Base-by-base conservation (phyloP, 2,329 filamentous ascomycete species). In the Alternaria hordeiaustralica region DNA sequence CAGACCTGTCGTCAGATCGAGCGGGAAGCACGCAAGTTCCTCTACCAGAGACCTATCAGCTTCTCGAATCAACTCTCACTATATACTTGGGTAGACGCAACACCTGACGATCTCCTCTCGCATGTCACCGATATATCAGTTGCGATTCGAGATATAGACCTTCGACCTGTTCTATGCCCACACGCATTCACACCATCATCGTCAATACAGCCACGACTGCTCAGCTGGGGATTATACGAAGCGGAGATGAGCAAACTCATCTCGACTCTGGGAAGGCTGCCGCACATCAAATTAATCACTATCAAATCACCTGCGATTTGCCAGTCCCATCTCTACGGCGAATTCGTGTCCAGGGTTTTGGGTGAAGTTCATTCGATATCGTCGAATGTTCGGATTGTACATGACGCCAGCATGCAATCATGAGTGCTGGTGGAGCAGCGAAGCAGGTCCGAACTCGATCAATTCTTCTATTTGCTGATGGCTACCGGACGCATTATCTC, bases 41-140 rank as follows among this genome's bases (percentile, higher is more conserved):
- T 79, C 12, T 79, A 73, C 51, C 71, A 77, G 45, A 64, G 74
- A 58, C 69, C 72, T 3, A 26, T 78, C n/a, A 51, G 44, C 10
- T 75, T 80, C 64, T 49, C 57, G 12, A 65, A 74, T 23, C 49
- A 33, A n/a, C 12, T 23, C 5, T 15, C 18, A 2, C 6, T 36
- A 13, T 36, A 51, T 3, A 1, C 0, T 2, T 51, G 49, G 49
- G 5, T 51, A 6, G 18, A 51, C 3, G 20, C 13, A 23, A 51
- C 28, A 8, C 49, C 49, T 36, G 12, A 6, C 1, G 0, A 33
- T 15, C 49, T 51, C 18, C 47, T 51, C 20, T 7, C 18, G 7
- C 49, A 36, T 20, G 28, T 33, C 25, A 33, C 8, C 26, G 8
- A 51, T 8, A 6, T 51, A 28, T 51, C 49, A 9, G 18, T 51